Percentiles rank a stretch among this genome's conserved stretches.
Conservation (phyloP, 2,329 filamentous ascomycete genomes). For the Ophiostoma sp. region DNA sequence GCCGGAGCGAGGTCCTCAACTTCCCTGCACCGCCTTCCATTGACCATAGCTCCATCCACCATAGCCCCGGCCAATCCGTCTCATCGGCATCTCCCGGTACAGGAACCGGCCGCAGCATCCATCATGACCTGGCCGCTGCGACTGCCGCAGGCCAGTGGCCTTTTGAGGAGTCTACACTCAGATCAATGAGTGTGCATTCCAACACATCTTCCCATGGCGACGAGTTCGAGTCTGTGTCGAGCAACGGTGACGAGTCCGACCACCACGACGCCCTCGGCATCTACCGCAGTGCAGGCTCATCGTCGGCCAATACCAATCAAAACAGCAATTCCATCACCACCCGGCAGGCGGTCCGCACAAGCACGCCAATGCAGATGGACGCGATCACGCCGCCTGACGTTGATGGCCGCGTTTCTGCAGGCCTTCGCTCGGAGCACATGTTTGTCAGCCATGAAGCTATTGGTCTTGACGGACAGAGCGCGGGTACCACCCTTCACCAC, state of each 20-base stretch:
- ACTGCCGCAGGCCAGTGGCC: slow-evolving; percentile 24
- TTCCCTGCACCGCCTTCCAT: slow-evolving; percentile 24
- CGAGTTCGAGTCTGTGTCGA: background rate
- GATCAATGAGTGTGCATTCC: slow-evolving; percentile 22
- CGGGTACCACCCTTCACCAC: background rate
- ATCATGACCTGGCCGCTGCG: background rate
- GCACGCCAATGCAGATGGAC: slow-evolving; percentile 18
- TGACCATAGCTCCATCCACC: background rate
- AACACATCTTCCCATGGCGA: slow-evolving; percentile 8
- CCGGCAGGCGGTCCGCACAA: slow-evolving; percentile 19
- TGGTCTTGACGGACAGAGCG: slow-evolving; percentile 17
- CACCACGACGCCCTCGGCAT: slow-evolving; percentile 21
- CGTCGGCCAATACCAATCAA: slow-evolving; percentile 8
- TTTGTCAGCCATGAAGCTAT: slow-evolving; percentile 25
- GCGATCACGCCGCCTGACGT: background rate
- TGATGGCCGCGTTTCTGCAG: slow-evolving; percentile 2
- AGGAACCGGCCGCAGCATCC: background rate
- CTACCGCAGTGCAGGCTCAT: slow-evolving; percentile 17
- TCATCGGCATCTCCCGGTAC: slow-evolving; percentile 7
- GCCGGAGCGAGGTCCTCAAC: slow-evolving; percentile 21
- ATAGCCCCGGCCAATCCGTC: background rate
- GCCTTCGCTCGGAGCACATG: background rate
- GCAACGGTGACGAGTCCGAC: slow-evolving; percentile 6
- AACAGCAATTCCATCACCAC: slow-evolving; percentile 16
- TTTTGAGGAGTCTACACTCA: slow-evolving; percentile 26